Conservation (phyloP, 2,329 filamentous ascomycete species). For the Incumbomyces lentus region DNA sequence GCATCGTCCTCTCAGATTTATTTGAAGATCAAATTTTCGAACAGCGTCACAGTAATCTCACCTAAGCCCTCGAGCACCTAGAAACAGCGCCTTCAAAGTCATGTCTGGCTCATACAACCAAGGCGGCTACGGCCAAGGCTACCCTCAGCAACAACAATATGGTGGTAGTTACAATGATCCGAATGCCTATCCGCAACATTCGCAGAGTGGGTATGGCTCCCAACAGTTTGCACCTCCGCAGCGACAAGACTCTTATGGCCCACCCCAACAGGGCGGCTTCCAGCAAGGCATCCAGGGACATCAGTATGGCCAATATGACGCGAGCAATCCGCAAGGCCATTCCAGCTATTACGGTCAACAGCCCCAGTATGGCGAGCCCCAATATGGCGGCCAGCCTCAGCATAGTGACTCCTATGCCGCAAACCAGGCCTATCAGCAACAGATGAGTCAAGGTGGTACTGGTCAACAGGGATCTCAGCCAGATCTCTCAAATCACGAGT, state of each 20-base stretch:
- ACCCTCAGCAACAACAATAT: conserved; percentile 24
- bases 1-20: no score
- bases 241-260: conserved; percentile 26
- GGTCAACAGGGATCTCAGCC: conserved; percentile 10
- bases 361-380: conserved; percentile 14
- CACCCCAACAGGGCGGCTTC: conserved; percentile 36
- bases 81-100: conserved; percentile 6
- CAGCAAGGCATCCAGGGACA: conserved; percentile 34
- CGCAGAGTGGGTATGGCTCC: conserved; percentile 19
- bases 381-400: conserved; percentile 16
- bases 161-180: conserved; percentile 27
- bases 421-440: conserved; percentile 9
- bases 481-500: conserved; percentile 16
- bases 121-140: conserved; percentile 21
- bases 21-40: no score
- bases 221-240: conserved; percentile 38
- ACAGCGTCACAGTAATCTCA: no score
- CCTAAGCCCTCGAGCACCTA: not conserved
- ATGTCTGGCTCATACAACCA: conserved; percentile 47
- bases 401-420: conserved; percentile 9
- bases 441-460: conserved; percentile 7
- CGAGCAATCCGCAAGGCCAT: conserved; percentile 27
- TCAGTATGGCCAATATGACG: conserved; percentile 26
- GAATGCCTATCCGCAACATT: conserved; percentile 23
- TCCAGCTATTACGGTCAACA: conserved; percentile 27